Percentiles rank a stretch among this genome's conserved stretches.
Conservation (phyloP, 306 rosid species). For the Leucaena leucocephala region DNA sequence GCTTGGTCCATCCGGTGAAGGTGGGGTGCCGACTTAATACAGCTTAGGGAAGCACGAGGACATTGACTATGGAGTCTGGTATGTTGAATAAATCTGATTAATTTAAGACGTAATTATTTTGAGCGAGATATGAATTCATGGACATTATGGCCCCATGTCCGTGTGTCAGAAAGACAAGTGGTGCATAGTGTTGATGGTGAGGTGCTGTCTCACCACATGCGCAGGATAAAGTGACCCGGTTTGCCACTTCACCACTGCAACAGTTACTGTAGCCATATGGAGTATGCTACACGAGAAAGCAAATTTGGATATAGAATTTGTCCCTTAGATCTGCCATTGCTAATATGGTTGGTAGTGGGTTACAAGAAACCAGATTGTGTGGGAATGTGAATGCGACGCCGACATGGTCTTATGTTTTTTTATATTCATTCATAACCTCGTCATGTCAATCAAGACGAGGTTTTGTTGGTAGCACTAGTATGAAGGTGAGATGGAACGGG, state of each 20-base stretch:
- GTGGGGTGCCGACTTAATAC: conserved; percentile 48
- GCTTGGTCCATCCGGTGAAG: conserved; percentile 42
- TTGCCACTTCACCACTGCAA: conserved; percentile 24
- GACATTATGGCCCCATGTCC: conserved; percentile 30
- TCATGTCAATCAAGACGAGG: too few relatives aligned
- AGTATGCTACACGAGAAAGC: neutral
- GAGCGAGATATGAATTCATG: conserved; percentile 2
- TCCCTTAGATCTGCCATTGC: neutral
- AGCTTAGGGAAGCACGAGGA: conserved; percentile 32
- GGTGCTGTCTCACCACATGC: conserved; percentile 11
- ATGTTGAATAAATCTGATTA: conserved; percentile 33
- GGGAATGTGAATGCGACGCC: neutral
- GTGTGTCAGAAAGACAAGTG: conserved; percentile 30
- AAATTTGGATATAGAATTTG: neutral
- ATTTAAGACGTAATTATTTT: conserved; percentile 39
- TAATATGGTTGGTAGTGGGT: neutral
- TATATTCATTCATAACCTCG: too few relatives aligned
- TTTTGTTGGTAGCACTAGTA: too few relatives aligned
- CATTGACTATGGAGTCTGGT: conserved; percentile 51
- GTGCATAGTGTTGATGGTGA: conserved; percentile 24
- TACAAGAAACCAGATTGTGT: neutral
- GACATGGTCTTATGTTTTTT: neutral
- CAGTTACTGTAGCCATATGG: neutral
- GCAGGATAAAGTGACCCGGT: conserved; percentile 12
- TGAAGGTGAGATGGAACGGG: too few relatives aligned